phyloP scores from a whole-genome alignment of 2,329 filamentous ascomycete species.

The Xylaria sp. region DNA sequence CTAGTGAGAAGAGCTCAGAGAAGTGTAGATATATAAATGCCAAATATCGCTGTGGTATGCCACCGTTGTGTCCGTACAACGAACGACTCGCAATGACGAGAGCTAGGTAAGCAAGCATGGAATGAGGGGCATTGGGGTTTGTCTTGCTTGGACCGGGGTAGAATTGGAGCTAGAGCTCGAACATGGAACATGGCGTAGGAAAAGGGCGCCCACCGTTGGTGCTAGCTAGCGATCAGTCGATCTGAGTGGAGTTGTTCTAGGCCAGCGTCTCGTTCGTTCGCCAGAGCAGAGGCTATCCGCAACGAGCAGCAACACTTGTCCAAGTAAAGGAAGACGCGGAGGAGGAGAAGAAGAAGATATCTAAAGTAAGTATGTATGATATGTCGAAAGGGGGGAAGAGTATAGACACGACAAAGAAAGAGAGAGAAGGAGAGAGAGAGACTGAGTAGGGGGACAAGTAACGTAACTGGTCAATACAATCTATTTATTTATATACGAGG shows the following conservation, averaged over 20 bases:
- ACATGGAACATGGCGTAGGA: conserved; percentile 1
- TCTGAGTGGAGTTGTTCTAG: conserved; percentile 18
- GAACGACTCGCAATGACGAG: no score
- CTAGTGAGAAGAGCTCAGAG: neutral
- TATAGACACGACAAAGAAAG: neutral
- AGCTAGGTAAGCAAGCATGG: conserved; percentile 16
- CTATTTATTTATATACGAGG: conserved; percentile 29
- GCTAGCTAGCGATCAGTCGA: conserved; percentile 24
- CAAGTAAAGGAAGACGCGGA: neutral
- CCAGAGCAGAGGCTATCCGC: neutral
- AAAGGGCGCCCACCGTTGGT: conserved; percentile 24
- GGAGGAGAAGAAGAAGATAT: neutral
- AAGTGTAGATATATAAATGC: neutral
- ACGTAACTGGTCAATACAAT: conserved; percentile 6
- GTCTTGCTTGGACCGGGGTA: conserved; percentile 11
- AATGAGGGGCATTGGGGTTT: conserved; percentile 37
- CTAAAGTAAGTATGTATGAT: neutral
- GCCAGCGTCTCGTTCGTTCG: neutral
- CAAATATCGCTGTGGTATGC: conserved; percentile 15
- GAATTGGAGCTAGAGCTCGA: conserved; percentile 27
- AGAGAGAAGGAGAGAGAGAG: neutral
- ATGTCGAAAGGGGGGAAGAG: neutral
- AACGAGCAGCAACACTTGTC: neutral
- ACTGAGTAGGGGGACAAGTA: neutral
- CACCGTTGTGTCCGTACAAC: conserved; percentile 9